Percentiles rank a stretch among this genome's conserved stretches.
phyloP scores from a whole-genome alignment of 2,329 filamentous ascomycete genomes.

The Epichloe brachyelytri region DNA sequence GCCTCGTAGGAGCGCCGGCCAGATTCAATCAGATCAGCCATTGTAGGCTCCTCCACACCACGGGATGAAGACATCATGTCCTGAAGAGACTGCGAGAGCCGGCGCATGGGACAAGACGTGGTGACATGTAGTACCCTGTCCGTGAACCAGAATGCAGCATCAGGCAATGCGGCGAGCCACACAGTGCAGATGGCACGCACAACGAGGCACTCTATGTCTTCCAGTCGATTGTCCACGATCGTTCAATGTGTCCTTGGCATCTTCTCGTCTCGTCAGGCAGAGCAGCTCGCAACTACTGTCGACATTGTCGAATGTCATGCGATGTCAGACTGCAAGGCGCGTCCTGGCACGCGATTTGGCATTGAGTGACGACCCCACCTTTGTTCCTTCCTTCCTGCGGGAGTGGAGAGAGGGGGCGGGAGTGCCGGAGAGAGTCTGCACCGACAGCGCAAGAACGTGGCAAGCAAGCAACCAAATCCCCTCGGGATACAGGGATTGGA shows the following conservation, averaged over 20 bases:
- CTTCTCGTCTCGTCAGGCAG: neutral
- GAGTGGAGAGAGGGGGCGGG: no score
- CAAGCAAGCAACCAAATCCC: no score
- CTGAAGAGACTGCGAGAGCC: constrained; percentile 6
- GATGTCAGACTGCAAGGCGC: neutral
- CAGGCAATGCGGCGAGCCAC: neutral
- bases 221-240: neutral
- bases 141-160: neutral
- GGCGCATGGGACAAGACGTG: constrained; percentile 2
- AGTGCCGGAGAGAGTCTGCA: no score
- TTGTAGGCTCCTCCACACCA: neutral
- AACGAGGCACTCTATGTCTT: neutral
- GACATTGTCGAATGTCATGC: neutral
- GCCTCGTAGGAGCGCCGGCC: constrained; percentile 21
- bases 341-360: neutral
- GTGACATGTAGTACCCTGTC: neutral
- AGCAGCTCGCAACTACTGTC: neutral
- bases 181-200: neutral
- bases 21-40: constrained; percentile 14
- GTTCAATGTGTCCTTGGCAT: neutral
- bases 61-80: constrained; percentile 7
- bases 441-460: no score
- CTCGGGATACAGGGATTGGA: no score
- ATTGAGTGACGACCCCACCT: neutral
- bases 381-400: neutral